These are phyloP conservation scores for Poa pratensis DNA, from an alignment of 176 grass and related monocot genomes.

Conservation along the genomic window DNA sequence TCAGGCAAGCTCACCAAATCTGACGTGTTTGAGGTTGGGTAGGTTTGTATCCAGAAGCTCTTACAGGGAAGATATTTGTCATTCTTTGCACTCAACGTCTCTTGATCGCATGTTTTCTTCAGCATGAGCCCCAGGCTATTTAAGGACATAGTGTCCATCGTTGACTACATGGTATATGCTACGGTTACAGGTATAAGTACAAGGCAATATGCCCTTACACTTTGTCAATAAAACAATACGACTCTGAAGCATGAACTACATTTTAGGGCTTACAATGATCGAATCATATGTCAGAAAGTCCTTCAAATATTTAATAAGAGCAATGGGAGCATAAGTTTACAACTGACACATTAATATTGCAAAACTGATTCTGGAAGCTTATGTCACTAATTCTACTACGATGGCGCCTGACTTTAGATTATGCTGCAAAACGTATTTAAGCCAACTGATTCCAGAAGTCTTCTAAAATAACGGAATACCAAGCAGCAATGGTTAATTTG, in stretches of 20 bases:
- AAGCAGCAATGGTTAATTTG: conserved; percentile 32
- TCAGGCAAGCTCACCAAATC: not conserved
- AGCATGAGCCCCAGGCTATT: not conserved
- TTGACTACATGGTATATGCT: conserved; percentile 19
- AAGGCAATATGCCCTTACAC: not conserved
- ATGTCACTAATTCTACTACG: not conserved
- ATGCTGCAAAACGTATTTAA: not conserved
- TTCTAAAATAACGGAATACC: conserved; percentile 27
- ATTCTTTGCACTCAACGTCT: not conserved
- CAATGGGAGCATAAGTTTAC: not conserved
- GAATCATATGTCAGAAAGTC: not conserved
- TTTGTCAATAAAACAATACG: conserved; percentile 2
- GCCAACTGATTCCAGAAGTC: not conserved
- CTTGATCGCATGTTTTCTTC: conserved; percentile 8
- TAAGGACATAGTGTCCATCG: not conserved
- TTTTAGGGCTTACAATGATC: conserved; percentile 16
- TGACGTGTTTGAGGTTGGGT: not conserved
- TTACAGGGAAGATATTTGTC: not conserved
- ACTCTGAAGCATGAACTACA: conserved; percentile 1
- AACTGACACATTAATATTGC: conserved; percentile 23
- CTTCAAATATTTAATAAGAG: conserved; percentile 26
- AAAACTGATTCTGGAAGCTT: not conserved
- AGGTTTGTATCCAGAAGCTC: not conserved
- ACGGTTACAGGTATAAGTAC: conserved; percentile 31
- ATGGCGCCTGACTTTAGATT: not conserved